A percentile compares a stretch with the other conserved stretches of the same genome.
Evolutionary conservation across 805 yeast genomes (phyloP).

Genomic region (Candida alai): DNA sequence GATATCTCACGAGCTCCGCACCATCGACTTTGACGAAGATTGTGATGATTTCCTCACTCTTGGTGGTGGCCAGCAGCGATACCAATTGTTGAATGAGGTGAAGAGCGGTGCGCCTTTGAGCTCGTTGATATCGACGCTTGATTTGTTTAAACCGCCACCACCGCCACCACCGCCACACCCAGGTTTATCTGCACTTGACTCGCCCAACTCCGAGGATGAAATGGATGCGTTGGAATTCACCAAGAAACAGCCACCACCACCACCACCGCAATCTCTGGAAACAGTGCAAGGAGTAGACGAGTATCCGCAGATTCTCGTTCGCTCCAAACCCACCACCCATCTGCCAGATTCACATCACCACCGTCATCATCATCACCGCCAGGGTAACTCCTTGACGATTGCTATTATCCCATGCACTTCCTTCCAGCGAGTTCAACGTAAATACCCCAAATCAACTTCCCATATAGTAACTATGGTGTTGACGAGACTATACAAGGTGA

Average conservation of each 20-base stretch:
- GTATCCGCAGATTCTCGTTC: slow-evolving; percentile 6
- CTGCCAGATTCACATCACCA: slow-evolving; percentile 3
- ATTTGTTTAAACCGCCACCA: slow-evolving; percentile 48
- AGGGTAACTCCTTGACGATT: slow-evolving; percentile 47
- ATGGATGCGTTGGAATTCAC: no score
- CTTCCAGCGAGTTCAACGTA: slow-evolving; percentile 63
- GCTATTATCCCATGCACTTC: slow-evolving; percentile 89
- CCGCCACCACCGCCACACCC: no score
- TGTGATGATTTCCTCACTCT: slow-evolving; percentile 45
- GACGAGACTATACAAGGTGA: slow-evolving; percentile 82
- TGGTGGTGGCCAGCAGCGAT: slow-evolving; percentile 47
- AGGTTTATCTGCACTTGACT: not conserved
- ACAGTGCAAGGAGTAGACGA: slow-evolving; percentile 2
- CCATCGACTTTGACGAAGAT: slow-evolving; percentile 20
- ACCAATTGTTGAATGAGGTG: slow-evolving; percentile 74
- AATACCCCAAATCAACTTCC: slow-evolving; percentile 85
- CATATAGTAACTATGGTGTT: slow-evolving; percentile 92
- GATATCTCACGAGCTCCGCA: slow-evolving; percentile 22
- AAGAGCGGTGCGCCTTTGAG: slow-evolving; percentile 82
- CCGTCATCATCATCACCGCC: slow-evolving; percentile 1
- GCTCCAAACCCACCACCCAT: no score
- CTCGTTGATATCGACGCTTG: slow-evolving; percentile 74
- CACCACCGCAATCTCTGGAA: no score
- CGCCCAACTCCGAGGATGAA: not conserved
- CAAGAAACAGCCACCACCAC: no score